A percentile compares a stretch with the other conserved stretches of the same genome.
Conservation (phyloP, 176 grass and related monocot genomes). For the Dactylis glomerata region DNA sequence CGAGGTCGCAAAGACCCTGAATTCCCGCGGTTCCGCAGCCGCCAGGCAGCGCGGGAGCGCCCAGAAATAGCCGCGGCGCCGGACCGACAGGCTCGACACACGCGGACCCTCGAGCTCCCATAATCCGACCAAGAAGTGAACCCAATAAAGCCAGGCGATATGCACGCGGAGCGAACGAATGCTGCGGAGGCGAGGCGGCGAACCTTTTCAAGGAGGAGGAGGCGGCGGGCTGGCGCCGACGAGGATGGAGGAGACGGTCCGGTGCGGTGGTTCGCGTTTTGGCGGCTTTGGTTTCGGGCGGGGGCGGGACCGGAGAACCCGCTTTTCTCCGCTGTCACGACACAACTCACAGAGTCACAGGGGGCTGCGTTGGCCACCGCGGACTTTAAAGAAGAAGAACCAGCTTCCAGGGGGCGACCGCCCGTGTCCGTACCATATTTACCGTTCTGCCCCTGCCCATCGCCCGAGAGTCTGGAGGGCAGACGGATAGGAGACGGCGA, state of each 20-base stretch:
- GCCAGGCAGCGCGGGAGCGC: neutral
- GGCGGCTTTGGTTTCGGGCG: slow-evolving; percentile 18
- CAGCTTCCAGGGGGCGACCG: neutral
- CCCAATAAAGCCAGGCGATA: neutral
- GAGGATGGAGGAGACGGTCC: neutral
- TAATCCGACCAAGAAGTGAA: slow-evolving; percentile 7
- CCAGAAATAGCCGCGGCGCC: neutral
- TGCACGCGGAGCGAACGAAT: neutral
- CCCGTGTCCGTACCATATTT: neutral
- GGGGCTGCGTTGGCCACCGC: neutral
- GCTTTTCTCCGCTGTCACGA: slow-evolving; percentile 24
- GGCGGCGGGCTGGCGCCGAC: neutral
- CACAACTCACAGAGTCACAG: neutral
- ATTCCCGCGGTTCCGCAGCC: slow-evolving; percentile 1
- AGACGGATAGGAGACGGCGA: neutral
- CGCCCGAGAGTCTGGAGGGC: neutral
- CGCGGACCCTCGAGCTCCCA: neutral
- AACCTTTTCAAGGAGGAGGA: neutral
- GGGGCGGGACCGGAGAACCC: neutral
- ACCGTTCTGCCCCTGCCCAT: slow-evolving; percentile 8
- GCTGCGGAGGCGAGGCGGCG: neutral
- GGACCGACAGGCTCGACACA: neutral
- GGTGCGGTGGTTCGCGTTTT: neutral
- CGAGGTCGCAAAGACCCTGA: slow-evolving; percentile 5
- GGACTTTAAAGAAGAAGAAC: slow-evolving; percentile 27